Conservation (phyloP, 345 rosid species). For the Gossypium turneri region DNA sequence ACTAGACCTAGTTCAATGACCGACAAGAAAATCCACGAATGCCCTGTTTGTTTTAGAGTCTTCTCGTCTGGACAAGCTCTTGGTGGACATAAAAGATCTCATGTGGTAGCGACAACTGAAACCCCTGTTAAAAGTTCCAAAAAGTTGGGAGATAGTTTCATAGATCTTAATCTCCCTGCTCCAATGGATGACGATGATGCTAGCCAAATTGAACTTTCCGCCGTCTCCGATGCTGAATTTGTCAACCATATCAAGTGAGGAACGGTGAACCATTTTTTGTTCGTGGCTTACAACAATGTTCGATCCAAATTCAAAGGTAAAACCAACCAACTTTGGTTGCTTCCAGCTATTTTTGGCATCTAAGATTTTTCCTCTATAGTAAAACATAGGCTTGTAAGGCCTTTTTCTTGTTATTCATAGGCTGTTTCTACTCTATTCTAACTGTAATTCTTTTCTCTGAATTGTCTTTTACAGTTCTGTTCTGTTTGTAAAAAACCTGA, state of each 20-base stretch:
- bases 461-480: slow-evolving; percentile 22
- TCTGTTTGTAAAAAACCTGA: slow-evolving; percentile 32
- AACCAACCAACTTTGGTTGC: slow-evolving; percentile 25
- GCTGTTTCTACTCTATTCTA: slow-evolving; percentile 38
- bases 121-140: slow-evolving; percentile 26
- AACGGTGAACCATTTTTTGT: neutral
- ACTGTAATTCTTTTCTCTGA: slow-evolving; percentile 38
- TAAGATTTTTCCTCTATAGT: slow-evolving; percentile 28
- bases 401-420: slow-evolving; percentile 26
- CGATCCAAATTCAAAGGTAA: slow-evolving; percentile 33
- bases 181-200: slow-evolving; percentile 63
- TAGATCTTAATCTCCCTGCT: slow-evolving; percentile 96
- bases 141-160: slow-evolving; percentile 35
- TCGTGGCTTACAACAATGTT: slow-evolving; percentile 14
- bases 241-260: neutral
- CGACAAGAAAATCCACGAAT: slow-evolving; percentile 59
- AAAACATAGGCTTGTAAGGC: slow-evolving; percentile 15
- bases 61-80: slow-evolving; percentile 94
- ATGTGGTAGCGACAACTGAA: slow-evolving; percentile 36
- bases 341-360: slow-evolving; percentile 38
- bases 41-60: slow-evolving; percentile 77
- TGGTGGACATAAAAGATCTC: slow-evolving; percentile 97
- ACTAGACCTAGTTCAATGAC: slow-evolving; percentile 7
- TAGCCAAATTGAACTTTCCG: slow-evolving; percentile 62
- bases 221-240: slow-evolving; percentile 62